These are phyloP conservation scores for Castanea mollissima DNA, from an alignment of 306 rosid species.

Conservation along the genomic window DNA sequence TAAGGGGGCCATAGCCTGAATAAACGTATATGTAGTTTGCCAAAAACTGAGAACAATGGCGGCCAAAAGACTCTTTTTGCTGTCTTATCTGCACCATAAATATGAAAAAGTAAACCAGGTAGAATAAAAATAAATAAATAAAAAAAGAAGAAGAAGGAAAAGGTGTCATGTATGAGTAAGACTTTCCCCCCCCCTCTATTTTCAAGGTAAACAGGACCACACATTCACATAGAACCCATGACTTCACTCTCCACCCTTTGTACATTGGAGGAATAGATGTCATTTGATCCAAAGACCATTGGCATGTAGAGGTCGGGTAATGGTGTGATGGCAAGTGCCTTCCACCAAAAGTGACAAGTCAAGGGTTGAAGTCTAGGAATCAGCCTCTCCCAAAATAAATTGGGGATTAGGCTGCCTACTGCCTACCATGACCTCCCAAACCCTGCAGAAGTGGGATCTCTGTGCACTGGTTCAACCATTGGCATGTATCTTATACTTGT, in stretches of 20 bases:
- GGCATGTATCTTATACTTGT: not conserved
- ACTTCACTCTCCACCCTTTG: too few species aligned
- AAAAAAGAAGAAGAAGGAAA: not conserved
- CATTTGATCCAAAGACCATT: not conserved
- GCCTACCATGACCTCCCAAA: too few species aligned
- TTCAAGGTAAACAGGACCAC: too few species aligned
- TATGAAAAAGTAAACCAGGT: slow-evolving; percentile 24
- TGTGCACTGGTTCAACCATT: not conserved
- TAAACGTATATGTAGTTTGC: slow-evolving; percentile 68
- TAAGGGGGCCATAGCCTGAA: slow-evolving; percentile 73
- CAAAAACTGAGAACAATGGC: slow-evolving; percentile 67
- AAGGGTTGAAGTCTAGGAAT: too few species aligned
- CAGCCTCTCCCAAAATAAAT: too few species aligned
- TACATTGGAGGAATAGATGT: not conserved
- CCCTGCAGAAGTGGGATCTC: too few species aligned
- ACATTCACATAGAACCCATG: too few species aligned
- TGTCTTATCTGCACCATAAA: slow-evolving; percentile 66
- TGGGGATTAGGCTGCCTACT: too few species aligned
- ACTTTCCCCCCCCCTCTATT: too few species aligned
- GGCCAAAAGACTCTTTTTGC: slow-evolving; percentile 64
- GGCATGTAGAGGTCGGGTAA: not conserved
- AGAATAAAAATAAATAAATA: not conserved
- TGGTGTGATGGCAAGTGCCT: too few species aligned
- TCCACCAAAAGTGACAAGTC: too few species aligned
- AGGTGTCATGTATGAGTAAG: too few species aligned